Conservation (phyloP, 371 early-diverging fungal genomes). For the Actinomortierella wolfii region DNA sequence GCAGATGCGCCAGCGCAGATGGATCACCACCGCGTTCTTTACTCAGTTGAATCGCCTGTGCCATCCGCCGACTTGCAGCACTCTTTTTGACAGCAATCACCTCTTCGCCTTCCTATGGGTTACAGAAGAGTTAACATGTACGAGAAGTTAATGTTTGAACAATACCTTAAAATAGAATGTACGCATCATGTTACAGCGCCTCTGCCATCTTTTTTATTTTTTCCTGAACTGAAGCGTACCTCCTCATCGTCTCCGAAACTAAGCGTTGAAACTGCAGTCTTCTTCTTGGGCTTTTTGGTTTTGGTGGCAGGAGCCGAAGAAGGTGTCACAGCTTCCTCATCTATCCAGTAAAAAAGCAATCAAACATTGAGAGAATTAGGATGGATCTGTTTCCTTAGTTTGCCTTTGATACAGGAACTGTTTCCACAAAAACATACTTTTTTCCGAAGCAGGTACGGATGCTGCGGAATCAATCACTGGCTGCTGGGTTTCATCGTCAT, state of each 20-base stretch:
- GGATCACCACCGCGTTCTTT: conserved; percentile 7
- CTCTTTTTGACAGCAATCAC: conserved; percentile 38
- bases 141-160: too few species aligned
- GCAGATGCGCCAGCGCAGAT: background rate
- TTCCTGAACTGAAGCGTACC: conserved; percentile 5
- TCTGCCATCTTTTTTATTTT: too few species aligned
- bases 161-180: too few species aligned
- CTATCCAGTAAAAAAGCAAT: too few species aligned
- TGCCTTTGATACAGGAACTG: too few species aligned
- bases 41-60: conserved; percentile 10
- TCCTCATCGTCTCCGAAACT: conserved; percentile 45
- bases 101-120: conserved; percentile 33
- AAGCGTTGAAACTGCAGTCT: conserved; percentile 15
- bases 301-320: conserved; percentile 1
- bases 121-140: too few species aligned
- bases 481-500: conserved; percentile 7
- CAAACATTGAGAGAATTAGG: too few species aligned
- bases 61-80: conserved; percentile 23
- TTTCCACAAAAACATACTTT: too few species aligned
- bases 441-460: background rate
- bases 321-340: too few species aligned
- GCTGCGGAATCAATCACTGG: background rate
- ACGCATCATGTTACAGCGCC: too few species aligned
- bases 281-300: conserved; percentile 33
- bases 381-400: too few species aligned